Evolutionary conservation across 441 rosid genomes (phyloP).

Genomic region (Populus hybrid): DNA sequence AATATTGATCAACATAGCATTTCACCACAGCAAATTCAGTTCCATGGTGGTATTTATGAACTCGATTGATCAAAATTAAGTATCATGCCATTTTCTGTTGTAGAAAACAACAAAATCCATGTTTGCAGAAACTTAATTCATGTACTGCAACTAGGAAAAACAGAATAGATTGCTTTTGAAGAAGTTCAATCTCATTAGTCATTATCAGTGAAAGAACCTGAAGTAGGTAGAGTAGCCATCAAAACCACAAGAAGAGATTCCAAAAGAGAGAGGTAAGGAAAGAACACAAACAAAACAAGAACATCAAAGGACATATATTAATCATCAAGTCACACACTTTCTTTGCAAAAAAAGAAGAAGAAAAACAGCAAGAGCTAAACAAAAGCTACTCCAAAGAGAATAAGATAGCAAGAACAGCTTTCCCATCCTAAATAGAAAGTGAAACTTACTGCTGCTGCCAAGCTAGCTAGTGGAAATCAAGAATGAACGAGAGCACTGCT

Average conservation of each 20-base stretch:
- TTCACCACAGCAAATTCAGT: neutral
- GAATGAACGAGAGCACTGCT: constrained; percentile 10
- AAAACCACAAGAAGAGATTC: neutral
- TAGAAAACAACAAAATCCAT: neutral
- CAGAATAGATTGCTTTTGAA: neutral
- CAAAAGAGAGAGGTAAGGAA: neutral
- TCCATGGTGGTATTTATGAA: neutral
- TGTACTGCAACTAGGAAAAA: neutral
- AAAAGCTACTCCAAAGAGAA: neutral
- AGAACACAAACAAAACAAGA: neutral
- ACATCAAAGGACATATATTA: neutral
- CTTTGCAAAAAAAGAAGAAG: neutral
- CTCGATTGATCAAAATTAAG: neutral
- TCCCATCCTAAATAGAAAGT: neutral
- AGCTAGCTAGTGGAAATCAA: constrained; percentile 12
- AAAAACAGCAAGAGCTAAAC: neutral
- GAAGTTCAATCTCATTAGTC: neutral
- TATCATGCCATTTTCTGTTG: neutral
- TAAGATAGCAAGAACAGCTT: neutral
- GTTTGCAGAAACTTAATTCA: neutral
- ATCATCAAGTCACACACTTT: neutral
- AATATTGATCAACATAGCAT: neutral
- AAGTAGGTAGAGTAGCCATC: neutral
- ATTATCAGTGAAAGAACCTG: neutral
- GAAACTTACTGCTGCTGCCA: neutral